A percentile compares a stretch with the other conserved stretches of the same genome.
Evolutionary conservation across 177 flowering plant genomes (phyloP).

Genomic region (Vitis hybrid): DNA sequence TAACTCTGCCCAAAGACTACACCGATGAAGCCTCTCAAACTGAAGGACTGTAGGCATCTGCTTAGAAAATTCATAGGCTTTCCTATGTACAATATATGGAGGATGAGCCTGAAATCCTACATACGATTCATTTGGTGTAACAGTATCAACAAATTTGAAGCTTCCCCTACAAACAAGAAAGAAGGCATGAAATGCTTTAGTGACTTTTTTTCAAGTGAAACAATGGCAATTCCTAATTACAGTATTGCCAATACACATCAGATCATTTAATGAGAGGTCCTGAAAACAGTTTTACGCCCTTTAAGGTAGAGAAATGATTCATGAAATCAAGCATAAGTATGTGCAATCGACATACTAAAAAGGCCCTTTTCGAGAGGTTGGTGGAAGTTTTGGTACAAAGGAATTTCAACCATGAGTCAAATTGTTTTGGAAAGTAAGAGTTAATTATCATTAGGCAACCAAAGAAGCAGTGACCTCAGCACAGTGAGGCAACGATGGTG

Average conservation of each 20-base stretch:
- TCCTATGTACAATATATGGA: slow-evolving; percentile 26
- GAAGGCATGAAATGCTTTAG: background rate
- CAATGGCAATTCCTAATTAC: background rate
- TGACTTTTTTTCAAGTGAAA: background rate
- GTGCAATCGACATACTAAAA: too few species aligned
- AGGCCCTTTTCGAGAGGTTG: too few species aligned
- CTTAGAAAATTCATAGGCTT: slow-evolving; percentile 28
- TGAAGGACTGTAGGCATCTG: slow-evolving; percentile 29
- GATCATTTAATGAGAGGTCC: too few species aligned
- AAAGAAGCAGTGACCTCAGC: too few species aligned
- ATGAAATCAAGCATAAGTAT: too few species aligned
- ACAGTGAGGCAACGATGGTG: too few species aligned
- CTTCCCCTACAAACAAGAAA: slow-evolving; percentile 30
- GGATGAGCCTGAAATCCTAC: slow-evolving; percentile 33
- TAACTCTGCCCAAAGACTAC: slow-evolving; percentile 21
- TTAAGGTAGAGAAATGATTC: too few species aligned
- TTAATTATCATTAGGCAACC: too few species aligned
- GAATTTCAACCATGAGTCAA: too few species aligned
- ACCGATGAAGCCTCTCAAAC: slow-evolving; percentile 25
- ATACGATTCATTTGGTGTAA: background rate
- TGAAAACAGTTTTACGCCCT: too few species aligned
- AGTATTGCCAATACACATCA: background rate
- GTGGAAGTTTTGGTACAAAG: too few species aligned
- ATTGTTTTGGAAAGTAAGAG: too few species aligned
- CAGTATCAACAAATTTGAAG: slow-evolving; percentile 19